Evolutionary conservation across 805 yeast genomes (phyloP).

Genomic region (Yamadazyma kitorensis): DNA sequence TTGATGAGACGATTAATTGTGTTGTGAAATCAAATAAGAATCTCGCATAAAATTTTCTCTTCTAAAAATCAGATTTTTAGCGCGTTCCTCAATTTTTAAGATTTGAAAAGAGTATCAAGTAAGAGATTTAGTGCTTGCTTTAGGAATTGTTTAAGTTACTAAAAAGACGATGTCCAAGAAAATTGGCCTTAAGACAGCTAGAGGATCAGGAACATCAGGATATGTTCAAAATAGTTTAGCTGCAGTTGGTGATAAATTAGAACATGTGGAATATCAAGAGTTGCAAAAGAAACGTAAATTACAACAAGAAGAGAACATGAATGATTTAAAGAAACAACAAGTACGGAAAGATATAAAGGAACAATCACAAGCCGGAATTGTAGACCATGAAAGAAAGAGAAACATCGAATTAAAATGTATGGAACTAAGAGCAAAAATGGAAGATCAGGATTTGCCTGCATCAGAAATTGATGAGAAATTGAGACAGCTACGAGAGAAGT

Average conservation of each 20-base stretch:
- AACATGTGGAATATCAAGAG: constrained; percentile 21
- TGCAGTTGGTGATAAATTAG: constrained; percentile 17
- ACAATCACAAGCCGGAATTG: constrained; percentile 22
- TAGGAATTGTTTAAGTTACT: no score
- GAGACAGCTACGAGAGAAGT: constrained; percentile 16
- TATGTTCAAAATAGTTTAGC: constrained; percentile 48
- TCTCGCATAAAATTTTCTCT: no score
- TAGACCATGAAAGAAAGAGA: constrained; percentile 34
- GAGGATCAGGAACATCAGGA: constrained; percentile 67
- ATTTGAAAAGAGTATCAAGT: no score
- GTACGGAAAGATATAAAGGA: constrained; percentile 11
- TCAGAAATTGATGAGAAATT: constrained; percentile 23
- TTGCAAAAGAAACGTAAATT: constrained; percentile 10
- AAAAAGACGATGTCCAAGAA: constrained; percentile 12
- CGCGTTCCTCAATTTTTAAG: no score
- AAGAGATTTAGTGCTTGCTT: no score
- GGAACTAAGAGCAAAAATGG: constrained; percentile 51
- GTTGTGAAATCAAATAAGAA: no score
- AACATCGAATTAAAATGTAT: constrained; percentile 45
- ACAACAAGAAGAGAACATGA: constrained; percentile 10
- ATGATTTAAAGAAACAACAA: constrained; percentile 18
- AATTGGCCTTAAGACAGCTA: constrained; percentile 25
- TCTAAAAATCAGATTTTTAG: no score
- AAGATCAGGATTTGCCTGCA: constrained; percentile 43
- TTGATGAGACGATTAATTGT: no score